Evolutionary conservation across 192 early-diverging fungal genomes (phyloP).

Genomic region (Coemansia sp.): DNA sequence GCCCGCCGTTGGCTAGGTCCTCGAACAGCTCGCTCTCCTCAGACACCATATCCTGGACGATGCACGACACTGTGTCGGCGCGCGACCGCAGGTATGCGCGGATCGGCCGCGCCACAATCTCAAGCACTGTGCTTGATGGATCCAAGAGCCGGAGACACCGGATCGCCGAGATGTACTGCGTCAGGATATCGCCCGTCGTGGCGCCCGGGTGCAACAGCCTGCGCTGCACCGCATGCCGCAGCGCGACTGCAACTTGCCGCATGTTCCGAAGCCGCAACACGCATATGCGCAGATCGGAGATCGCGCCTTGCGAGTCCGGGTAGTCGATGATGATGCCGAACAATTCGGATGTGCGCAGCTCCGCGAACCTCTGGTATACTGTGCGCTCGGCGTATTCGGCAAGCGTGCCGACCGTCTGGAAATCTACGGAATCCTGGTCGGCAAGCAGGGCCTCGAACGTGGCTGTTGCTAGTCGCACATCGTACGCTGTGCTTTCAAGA

Average conservation of each 20-base stretch:
- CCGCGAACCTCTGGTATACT: slow-evolving; percentile 18
- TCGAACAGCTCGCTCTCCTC: slow-evolving; percentile 64
- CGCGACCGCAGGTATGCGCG: slow-evolving; percentile 64
- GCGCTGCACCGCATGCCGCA: slow-evolving; percentile 43
- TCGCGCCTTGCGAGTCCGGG: slow-evolving; percentile 63
- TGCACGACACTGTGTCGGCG: slow-evolving; percentile 67
- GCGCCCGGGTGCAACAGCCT: slow-evolving; percentile 76
- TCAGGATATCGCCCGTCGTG: slow-evolving; percentile 68
- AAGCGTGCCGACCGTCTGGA: not conserved
- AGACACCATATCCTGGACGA: slow-evolving; percentile 68
- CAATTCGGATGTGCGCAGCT: slow-evolving; percentile 59
- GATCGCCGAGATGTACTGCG: slow-evolving; percentile 72
- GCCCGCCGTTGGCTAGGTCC: slow-evolving; percentile 25
- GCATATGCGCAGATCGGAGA: slow-evolving; percentile 65
- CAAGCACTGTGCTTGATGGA: slow-evolving; percentile 66
- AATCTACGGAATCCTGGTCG: not conserved
- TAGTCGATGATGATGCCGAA: slow-evolving; percentile 77
- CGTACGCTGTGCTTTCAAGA: slow-evolving; percentile 6
- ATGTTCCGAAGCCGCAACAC: slow-evolving; percentile 20
- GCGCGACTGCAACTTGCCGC: slow-evolving; percentile 23
- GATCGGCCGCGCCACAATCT: slow-evolving; percentile 63
- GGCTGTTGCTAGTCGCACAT: not conserved
- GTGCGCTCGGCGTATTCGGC: slow-evolving; percentile 11
- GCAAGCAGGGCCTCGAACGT: slow-evolving; percentile 20
- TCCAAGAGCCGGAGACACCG: slow-evolving; percentile 71